Percentiles rank a stretch among this genome's conserved stretches.
Conservation (phyloP, 2,329 filamentous ascomycete genomes). For the Talaromyces sp. region DNA sequence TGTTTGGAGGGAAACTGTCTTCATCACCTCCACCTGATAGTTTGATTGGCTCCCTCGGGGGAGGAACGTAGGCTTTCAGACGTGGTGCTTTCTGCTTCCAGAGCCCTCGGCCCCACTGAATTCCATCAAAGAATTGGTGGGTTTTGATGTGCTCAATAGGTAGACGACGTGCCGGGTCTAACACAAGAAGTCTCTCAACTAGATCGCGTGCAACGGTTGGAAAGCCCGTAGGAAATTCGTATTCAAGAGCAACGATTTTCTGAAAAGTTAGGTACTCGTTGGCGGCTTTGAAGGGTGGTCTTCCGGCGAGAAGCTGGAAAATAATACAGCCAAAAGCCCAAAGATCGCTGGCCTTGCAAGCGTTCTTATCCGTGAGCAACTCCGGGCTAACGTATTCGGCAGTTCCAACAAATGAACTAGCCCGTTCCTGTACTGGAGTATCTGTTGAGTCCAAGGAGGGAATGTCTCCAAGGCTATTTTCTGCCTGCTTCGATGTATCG, state of each 20-base stretch:
- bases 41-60: constrained; percentile 73
- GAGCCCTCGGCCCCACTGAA: constrained; percentile 75
- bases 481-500: constrained; percentile 51
- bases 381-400: constrained; percentile 98
- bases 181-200: constrained; percentile 82
- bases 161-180: constrained; percentile 78
- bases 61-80: constrained; percentile 77
- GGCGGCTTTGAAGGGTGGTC: constrained; percentile 91
- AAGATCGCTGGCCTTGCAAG: constrained; percentile 94
- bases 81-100: constrained; percentile 90
- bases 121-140: constrained; percentile 89
- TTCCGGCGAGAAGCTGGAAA: constrained; percentile 91
- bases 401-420: constrained; percentile 93
- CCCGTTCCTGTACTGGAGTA: constrained; percentile 64
- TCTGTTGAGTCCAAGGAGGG: constrained; percentile 51
- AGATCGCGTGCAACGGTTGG: constrained; percentile 81
- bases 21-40: constrained; percentile 55
- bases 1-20: constrained; percentile 43
- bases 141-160: constrained; percentile 96
- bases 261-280: constrained; percentile 98
- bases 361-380: constrained; percentile 92
- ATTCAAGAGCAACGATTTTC: constrained; percentile 93
- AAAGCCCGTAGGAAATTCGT: constrained; percentile 87
- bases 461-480: constrained; percentile 45
- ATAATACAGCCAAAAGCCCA: constrained; percentile 99